A percentile compares a stretch with the other conserved stretches of the same genome.
Evolutionary conservation across 2,329 filamentous ascomycete species (phyloP).

Genomic region (Orbilia javanica): DNA sequence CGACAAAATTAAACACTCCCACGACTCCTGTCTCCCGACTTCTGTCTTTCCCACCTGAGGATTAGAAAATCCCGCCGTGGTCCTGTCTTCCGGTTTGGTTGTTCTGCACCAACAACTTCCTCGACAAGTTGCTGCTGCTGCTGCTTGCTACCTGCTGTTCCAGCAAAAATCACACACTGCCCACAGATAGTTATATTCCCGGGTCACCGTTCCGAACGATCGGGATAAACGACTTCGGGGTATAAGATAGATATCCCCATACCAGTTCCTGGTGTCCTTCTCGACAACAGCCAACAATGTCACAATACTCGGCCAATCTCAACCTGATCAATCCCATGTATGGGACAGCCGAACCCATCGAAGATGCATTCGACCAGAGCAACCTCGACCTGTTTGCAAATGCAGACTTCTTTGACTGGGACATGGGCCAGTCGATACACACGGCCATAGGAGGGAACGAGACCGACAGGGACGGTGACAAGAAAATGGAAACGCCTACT

Average conservation of each 20-base stretch:
- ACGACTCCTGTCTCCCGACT: slow-evolving; percentile 4
- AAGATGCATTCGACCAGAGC: slow-evolving; percentile 75
- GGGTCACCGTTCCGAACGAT: slow-evolving; percentile 22
- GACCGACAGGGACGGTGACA: slow-evolving; percentile 36
- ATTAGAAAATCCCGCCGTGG: slow-evolving; percentile 11
- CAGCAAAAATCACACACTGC: background rate
- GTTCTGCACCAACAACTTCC: slow-evolving; percentile 7
- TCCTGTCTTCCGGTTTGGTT: background rate
- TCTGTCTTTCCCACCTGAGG: background rate
- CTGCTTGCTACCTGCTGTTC: background rate
- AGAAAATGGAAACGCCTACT: slow-evolving; percentile 47
- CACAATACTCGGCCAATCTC: slow-evolving; percentile 56
- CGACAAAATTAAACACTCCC: background rate
- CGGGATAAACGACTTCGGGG: slow-evolving; percentile 2
- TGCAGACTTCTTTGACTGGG: slow-evolving; percentile 84
- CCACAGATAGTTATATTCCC: slow-evolving; percentile 17
- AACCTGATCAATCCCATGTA: slow-evolving; percentile 58
- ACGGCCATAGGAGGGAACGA: slow-evolving; percentile 54
- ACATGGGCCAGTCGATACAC: slow-evolving; percentile 74
- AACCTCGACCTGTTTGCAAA: slow-evolving; percentile 85
- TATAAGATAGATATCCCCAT: background rate
- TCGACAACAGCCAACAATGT: slow-evolving; percentile 36
- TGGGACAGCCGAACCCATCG: slow-evolving; percentile 60
- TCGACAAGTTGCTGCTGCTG: background rate
- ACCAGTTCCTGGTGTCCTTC: background rate